phyloP scores from a whole-genome alignment of 257 asterid species.

The Primulina tabacum region DNA sequence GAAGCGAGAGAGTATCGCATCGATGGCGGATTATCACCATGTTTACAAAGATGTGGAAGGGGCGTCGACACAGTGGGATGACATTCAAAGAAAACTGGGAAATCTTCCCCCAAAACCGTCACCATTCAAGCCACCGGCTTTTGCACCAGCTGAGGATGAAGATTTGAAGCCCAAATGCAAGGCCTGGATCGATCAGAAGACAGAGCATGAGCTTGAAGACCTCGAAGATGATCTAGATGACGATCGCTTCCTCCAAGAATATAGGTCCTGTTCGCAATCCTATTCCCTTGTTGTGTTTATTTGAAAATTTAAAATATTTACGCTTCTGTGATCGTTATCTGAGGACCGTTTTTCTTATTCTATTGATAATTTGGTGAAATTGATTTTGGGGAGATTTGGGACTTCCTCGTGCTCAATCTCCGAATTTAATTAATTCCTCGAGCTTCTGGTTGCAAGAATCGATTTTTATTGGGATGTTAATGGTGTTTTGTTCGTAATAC shows the following conservation, averaged over 20 bases:
- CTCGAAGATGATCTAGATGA: constrained; percentile 92
- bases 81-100: constrained; percentile 81
- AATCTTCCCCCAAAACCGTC: constrained; percentile 73
- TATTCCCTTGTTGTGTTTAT: neutral
- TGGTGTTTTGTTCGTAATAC: neutral
- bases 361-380: neutral
- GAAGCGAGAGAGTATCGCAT: neutral
- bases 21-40: constrained; percentile 88
- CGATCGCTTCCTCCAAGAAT: constrained; percentile 81
- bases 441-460: neutral
- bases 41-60: constrained; percentile 95
- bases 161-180: constrained; percentile 65
- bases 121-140: constrained; percentile 71
- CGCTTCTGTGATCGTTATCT: neutral
- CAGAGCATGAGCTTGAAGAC: constrained; percentile 86
- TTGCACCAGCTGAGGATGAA: constrained; percentile 60
- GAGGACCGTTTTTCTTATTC: neutral
- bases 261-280: constrained; percentile 45
- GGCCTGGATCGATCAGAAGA: constrained; percentile 70
- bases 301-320: neutral
- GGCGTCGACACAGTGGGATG: constrained; percentile 94
- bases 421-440: too few species aligned
- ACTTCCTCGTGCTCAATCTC: neutral
- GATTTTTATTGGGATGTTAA: neutral
- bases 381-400: neutral